Base-by-base conservation (phyloP, 139 green algal species). In the Pleodorina starrii region DNA sequence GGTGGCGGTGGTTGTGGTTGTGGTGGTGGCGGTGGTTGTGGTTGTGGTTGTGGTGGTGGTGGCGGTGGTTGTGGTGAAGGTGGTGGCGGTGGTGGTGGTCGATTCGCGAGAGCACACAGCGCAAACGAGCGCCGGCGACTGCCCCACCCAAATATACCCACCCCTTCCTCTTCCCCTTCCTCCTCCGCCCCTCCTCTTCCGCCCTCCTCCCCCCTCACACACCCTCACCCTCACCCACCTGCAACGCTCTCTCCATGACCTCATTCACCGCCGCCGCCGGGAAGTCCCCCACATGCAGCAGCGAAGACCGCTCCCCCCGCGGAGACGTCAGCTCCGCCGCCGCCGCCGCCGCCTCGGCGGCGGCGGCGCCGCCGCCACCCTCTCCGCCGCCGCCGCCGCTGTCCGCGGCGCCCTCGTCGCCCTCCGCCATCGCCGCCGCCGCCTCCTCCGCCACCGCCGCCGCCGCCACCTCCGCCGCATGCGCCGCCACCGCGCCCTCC, bases 221-320 rank as follows among this genome's bases (percentile, higher is more conserved):
- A 27, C 57, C 57, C 48, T 57, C 57, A 27, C 57, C 57, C 17
- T 17, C 68, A 63, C 75, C 0, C 79, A 91, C 87, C 90, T 90
- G 84, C 40, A 94, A 57, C 27, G 88, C 90, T 14, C 36, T 32
- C 6, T 86, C 82, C 85, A 95, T 95, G 12, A 73, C 21, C n/a
- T 85, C 77, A 29, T 92, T 80, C 50, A 96, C 75, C 77, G 72
- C 23, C n/a, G 36, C 59, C 12, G 76, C 35, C 1, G 86, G 86
- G 76, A 90, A 90, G 76, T 90, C 86, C 10, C 51, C 43, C 63
- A 87, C 40, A 35, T 27, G 23, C 72, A 60, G n/a, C 75, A 81
- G 35, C 19, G 1, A n/a, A 21, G 51, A 12, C n/a, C 23, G 25
- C 38, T 9, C 23, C 71, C 5, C 51, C 46, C 1, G 84, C 59